Conservation (phyloP, 139 green algal species). For the Tetradesmus obliquus region DNA sequence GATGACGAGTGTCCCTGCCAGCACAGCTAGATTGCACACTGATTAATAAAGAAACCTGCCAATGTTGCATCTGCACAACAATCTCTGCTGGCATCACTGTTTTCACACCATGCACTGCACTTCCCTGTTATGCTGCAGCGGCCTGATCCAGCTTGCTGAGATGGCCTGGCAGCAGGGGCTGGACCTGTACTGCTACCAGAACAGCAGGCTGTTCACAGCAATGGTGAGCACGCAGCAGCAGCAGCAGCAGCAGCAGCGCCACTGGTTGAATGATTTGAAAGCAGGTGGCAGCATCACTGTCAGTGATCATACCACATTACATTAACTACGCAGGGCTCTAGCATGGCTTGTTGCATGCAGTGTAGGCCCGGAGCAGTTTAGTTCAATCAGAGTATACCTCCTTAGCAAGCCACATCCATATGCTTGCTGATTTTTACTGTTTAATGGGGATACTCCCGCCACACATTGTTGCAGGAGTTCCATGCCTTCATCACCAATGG, state of each 20-base stretch:
- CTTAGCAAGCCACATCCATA: not conserved
- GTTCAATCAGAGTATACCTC: no score
- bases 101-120: not conserved
- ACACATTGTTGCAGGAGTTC: constrained; percentile 33
- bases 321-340: not conserved
- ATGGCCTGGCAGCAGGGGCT: constrained; percentile 47
- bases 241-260: not conserved
- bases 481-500: constrained; percentile 47
- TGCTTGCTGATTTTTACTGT: not conserved
- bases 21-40: no score
- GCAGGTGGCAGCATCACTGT: no score
- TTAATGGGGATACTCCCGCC: not conserved
- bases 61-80: not conserved
- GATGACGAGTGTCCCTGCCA: no score
- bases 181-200: constrained; percentile 42
- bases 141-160: constrained; percentile 45
- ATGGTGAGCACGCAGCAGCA: not conserved
- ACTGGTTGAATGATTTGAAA: no score
- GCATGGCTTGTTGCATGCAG: no score
- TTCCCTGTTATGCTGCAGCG: not conserved
- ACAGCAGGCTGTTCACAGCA: constrained; percentile 12
- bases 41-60: no score
- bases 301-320: no score
- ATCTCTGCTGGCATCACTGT: not conserved
- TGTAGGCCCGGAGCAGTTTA: no score